Base-by-base conservation (phyloP, 108 stramenopile genomes). In the Pseudonitzschia multiseries region DNA sequence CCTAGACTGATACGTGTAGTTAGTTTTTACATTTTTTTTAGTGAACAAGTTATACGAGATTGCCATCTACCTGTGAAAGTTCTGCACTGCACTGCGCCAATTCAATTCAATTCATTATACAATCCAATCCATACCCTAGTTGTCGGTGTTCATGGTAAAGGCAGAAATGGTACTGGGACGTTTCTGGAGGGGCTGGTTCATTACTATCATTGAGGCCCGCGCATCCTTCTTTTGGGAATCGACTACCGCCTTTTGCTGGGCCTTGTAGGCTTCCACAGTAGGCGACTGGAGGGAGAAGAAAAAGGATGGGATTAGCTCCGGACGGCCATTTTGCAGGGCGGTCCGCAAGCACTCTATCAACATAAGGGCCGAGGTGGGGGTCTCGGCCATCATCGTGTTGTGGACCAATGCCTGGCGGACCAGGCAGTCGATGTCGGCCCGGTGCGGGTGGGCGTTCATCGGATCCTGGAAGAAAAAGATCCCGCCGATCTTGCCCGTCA, bases 341-440 rank as follows among this genome's bases (percentile, higher is more conserved):
- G n/a, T 24, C 21, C 62, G 62, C 42, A 64, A 2, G 41, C 15
- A 27, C 10, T 21, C 24, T 57, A 69, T 64, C 48, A 79, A 41
- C 28, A 59, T 52, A 2, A 64, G 52, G 24, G 73, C 78, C 46
- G 57, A 54, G 21, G 78, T 62, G 12, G 78, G 78, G 10, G 68
- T 79, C 24, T 15, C n/a, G 53, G 67, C 68, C n/a, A 79, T 57
- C 22, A 79, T 43, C 28, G 73, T 42, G 61, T 79, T 79, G 26
- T 62, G 65, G 50, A 73, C 73, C 50, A 74, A 68, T 0, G 51
- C 42, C 48, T 69, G 51, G 14, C 78, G 73, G 24, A 79, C 68
- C 68, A 79, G 68, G 8, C 68, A 79, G 21, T 79, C 78, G n/a
- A 79, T 79, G 65, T 79, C 78, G 27, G 78, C 73, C 63, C 68